Percentiles rank a stretch among this genome's conserved stretches.
These are phyloP conservation scores for Hapsidospora chrysogenum DNA, from an alignment of 495 filamentous ascomycete genomes.

Conservation along the genomic window DNA sequence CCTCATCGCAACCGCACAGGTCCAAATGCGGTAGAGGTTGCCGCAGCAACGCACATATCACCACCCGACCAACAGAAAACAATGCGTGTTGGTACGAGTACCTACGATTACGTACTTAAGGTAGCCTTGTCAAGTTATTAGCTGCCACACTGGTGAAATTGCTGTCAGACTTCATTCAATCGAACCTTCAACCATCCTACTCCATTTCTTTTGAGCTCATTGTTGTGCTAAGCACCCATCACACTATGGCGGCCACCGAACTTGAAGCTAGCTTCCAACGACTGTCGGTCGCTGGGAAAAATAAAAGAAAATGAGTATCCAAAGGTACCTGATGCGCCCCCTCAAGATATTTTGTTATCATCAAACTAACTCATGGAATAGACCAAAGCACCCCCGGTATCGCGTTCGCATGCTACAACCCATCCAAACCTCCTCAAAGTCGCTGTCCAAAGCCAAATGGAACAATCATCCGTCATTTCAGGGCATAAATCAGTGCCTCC, in stretches of 20 bases:
- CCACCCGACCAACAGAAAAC: no score
- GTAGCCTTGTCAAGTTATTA: not conserved
- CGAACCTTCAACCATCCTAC: not conserved
- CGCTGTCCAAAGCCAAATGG: slow-evolving; percentile 61
- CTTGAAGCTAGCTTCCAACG: slow-evolving; percentile 70
- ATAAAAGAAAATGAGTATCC: not conserved
- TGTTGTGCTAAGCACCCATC: not conserved
- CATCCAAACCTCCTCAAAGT: slow-evolving; percentile 62
- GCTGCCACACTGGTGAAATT: not conserved
- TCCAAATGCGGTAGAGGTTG: no score
- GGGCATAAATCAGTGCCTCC: slow-evolving; percentile 44
- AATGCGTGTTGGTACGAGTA: no score
- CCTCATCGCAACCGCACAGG: no score
- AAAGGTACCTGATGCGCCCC: slow-evolving; percentile 37
- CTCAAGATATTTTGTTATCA: not conserved
- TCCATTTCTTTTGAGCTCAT: not conserved
- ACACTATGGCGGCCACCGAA: slow-evolving; percentile 28
- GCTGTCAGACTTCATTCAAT: not conserved
- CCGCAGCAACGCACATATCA: no score
- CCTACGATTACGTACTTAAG: not conserved
- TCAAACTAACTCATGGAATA: slow-evolving; percentile 15
- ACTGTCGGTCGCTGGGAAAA: slow-evolving; percentile 39
- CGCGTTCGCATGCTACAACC: slow-evolving; percentile 40
- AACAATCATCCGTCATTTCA: slow-evolving; percentile 25
- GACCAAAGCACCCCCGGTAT: slow-evolving; percentile 23